Conservation (phyloP, 805 yeast species). For the Wickerhamiella alocasiicola region DNA sequence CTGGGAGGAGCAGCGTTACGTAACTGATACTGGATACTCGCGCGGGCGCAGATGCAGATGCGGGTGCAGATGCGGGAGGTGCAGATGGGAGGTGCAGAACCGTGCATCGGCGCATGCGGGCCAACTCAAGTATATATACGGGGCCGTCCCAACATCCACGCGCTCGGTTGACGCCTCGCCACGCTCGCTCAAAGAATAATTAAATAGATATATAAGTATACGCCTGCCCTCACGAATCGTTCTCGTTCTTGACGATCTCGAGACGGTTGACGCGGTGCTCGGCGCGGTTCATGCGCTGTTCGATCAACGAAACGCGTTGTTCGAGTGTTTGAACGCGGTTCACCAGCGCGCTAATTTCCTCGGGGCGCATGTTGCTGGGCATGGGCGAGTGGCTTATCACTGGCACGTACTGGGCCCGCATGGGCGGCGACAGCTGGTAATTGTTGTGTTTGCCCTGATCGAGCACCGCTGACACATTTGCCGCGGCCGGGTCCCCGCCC, state of each 20-base stretch:
- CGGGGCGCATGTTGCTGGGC: slow-evolving; percentile 9
- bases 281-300: slow-evolving; percentile 25
- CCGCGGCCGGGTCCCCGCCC: slow-evolving; percentile 6
- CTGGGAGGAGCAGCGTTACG: no score
- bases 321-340: slow-evolving; percentile 22
- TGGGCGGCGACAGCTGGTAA: not conserved
- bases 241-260: slow-evolving; percentile 8
- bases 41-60: no score
- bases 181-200: no score
- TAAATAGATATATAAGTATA: not conserved
- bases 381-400: slow-evolving; percentile 2
- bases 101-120: no score
- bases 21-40: no score
- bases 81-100: no score
- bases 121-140: no score
- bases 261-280: slow-evolving; percentile 22
- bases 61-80: no score
- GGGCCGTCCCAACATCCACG: no score
- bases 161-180: no score
- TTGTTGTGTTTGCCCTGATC: slow-evolving; percentile 10
- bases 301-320: slow-evolving; percentile 23
- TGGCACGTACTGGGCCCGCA: slow-evolving; percentile 4
- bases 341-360: slow-evolving; percentile 9
- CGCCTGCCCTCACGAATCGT: not conserved
- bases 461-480: slow-evolving; percentile 5